These are phyloP conservation scores for Saraca asoca DNA, from an alignment of 331 rosid genomes.

Conservation along the genomic window DNA sequence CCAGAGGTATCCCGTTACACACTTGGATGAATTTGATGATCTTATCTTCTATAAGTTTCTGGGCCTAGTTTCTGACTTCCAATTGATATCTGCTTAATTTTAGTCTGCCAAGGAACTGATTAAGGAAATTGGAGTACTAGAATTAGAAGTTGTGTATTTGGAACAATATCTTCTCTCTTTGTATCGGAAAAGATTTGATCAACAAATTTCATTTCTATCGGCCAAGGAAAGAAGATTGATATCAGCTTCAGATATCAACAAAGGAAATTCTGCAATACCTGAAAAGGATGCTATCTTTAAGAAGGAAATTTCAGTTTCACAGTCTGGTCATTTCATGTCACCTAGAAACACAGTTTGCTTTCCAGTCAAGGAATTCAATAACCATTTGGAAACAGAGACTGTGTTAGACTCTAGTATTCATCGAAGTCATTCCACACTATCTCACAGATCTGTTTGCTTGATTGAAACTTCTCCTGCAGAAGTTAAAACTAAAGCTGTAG, in stretches of 20 bases:
- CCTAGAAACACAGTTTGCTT: slow-evolving; percentile 45
- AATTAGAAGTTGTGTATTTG: slow-evolving; percentile 71
- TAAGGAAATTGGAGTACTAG: slow-evolving; percentile 81
- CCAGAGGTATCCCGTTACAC: slow-evolving; percentile 58
- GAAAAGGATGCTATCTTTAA: slow-evolving; percentile 38
- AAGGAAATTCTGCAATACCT: slow-evolving; percentile 32
- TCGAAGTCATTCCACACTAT: slow-evolving; percentile 71
- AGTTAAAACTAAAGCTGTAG: slow-evolving; percentile 55
- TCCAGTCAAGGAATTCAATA: slow-evolving; percentile 45
- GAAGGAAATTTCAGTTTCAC: slow-evolving; percentile 39
- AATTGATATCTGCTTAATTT: slow-evolving; percentile 32
- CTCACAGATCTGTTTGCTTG: slow-evolving; percentile 65
- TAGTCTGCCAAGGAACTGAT: slow-evolving; percentile 78
- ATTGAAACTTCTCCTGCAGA: slow-evolving; percentile 48
- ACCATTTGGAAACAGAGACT: slow-evolving; percentile 45
- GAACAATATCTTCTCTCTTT: slow-evolving; percentile 77
- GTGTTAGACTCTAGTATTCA: slow-evolving; percentile 66
- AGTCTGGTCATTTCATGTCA: slow-evolving; percentile 37
- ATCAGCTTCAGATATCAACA: slow-evolving; percentile 34
- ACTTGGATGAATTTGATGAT: slow-evolving; percentile 5
- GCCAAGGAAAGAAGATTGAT: slow-evolving; percentile 48
- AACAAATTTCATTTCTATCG: slow-evolving; percentile 51
- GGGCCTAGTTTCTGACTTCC: slow-evolving; percentile 30
- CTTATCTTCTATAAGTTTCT: not conserved
- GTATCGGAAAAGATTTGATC: slow-evolving; percentile 68